phyloP scores from a whole-genome alignment of 352 stramenopile genomes.

The Chrysophaeum taylorii region DNA sequence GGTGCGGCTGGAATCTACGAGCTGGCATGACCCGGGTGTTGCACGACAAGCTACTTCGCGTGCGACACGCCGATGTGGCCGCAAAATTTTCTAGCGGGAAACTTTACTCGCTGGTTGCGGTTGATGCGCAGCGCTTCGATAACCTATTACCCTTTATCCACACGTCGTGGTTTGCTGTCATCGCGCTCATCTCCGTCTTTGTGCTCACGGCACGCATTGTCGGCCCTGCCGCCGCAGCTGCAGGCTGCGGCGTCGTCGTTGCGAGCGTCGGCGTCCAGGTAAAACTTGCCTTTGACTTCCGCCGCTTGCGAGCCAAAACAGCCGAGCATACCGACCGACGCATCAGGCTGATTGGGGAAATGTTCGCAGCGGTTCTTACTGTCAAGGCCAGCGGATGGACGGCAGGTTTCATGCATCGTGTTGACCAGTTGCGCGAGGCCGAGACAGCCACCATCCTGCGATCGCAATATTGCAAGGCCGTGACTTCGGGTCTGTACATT shows the following conservation, averaged over 20 bases:
- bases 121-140: constrained; percentile 17
- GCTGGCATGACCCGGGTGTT: neutral
- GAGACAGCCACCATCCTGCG: neutral
- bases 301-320: neutral
- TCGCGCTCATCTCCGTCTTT: neutral
- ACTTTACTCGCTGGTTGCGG: constrained; percentile 16
- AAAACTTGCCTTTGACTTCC: neutral
- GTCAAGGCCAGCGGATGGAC: constrained; percentile 1
- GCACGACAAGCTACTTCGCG: constrained; percentile 11
- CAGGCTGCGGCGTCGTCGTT: constrained; percentile 6
- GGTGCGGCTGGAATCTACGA: constrained; percentile 7
- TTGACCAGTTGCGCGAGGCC: neutral
- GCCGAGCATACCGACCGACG: neutral
- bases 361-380: neutral
- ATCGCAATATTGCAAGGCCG: neutral
- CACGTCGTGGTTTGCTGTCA: neutral
- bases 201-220: constrained; percentile 6
- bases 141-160: constrained; percentile 12
- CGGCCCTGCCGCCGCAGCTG: neutral
- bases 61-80: neutral
- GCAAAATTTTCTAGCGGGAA: too few relatives aligned
- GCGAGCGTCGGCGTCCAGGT: constrained; percentile 12
- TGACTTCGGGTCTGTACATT: constrained; percentile 2
- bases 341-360: neutral
- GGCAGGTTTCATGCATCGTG: neutral